These are phyloP conservation scores for Papilionanthe hybrid DNA, from an alignment of 116 monocot genomes.

Conservation along the genomic window DNA sequence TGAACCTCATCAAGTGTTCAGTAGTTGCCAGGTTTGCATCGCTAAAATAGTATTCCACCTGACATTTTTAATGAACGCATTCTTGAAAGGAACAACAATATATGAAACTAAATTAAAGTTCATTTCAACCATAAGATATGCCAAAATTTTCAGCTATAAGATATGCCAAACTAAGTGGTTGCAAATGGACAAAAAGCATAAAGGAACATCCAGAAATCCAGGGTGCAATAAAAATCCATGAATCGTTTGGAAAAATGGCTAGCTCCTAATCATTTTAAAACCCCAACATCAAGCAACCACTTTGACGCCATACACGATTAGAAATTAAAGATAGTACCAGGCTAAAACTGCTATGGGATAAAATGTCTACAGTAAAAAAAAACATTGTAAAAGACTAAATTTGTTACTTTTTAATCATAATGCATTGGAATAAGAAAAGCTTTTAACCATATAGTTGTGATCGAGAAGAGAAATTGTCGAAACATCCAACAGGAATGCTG, in stretches of 20 bases:
- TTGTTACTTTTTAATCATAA: too few relatives aligned
- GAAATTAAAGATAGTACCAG: too few relatives aligned
- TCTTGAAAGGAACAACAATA: neutral
- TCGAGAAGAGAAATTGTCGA: too few relatives aligned
- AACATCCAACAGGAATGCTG: too few relatives aligned
- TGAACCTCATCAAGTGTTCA: constrained; percentile 98
- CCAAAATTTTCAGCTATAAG: neutral
- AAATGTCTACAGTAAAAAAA: too few relatives aligned
- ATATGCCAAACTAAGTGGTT: neutral
- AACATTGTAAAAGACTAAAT: too few relatives aligned
- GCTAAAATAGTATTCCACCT: constrained; percentile 99
- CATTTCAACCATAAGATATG: neutral
- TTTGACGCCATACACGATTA: neutral
- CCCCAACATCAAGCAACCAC: neutral
- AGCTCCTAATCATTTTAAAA: constrained; percentile 1
- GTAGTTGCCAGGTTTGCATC: constrained; percentile 92
- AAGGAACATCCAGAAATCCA: neutral
- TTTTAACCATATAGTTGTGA: too few relatives aligned
- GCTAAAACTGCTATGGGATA: too few relatives aligned
- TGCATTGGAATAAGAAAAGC: too few relatives aligned
- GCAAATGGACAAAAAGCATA: neutral
- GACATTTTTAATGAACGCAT: constrained; percentile 10
- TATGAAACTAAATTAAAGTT: neutral
- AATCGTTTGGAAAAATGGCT: neutral
- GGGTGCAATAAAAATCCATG: neutral